A percentile compares a stretch with the other conserved stretches of the same genome.
phyloP scores from a whole-genome alignment of 768 basidiomycete genomes.

The Leccinum rimulosum region DNA sequence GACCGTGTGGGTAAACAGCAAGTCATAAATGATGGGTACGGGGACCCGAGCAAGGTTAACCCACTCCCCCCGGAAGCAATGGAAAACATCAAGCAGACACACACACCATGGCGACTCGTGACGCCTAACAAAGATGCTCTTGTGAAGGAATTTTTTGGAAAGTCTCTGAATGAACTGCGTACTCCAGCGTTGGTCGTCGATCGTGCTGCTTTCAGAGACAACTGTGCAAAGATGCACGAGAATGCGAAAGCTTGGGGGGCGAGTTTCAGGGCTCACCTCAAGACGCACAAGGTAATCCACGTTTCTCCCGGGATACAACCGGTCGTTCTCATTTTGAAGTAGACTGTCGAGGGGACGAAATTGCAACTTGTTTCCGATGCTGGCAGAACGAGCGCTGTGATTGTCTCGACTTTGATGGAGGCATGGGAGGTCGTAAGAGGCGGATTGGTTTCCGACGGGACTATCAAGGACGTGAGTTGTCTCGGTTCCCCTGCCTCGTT shows the following conservation, averaged over 20 bases:
- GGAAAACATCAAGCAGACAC: conserved; percentile 39
- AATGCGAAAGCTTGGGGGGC: conserved; percentile 67
- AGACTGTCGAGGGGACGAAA: conserved; percentile 75
- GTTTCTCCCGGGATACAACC: background rate
- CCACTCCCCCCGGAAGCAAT: conserved; percentile 11
- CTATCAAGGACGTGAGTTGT: conserved; percentile 70
- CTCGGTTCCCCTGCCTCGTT: background rate
- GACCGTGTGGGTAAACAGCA: background rate
- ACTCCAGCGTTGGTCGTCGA: conserved; percentile 83
- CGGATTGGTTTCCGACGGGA: conserved; percentile 68
- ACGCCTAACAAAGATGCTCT: conserved; percentile 49
- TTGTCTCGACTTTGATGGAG: conserved; percentile 83
- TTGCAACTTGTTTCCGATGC: conserved; percentile 61
- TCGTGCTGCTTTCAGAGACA: conserved; percentile 64
- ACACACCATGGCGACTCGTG: conserved; percentile 42
- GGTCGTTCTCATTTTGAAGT: conserved; percentile 9
- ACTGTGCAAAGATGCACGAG: conserved; percentile 71
- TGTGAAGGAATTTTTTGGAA: conserved; percentile 55
- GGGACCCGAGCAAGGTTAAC: background rate
- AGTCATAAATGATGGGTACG: conserved; percentile 3
- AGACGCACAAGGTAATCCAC: conserved; percentile 68
- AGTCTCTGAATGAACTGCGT: conserved; percentile 52
- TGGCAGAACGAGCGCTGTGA: conserved; percentile 57
- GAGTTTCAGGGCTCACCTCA: conserved; percentile 78
- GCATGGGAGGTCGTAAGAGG: conserved; percentile 69